Percentiles rank a stretch among this genome's conserved stretches.
Evolutionary conservation across 805 yeast species (phyloP).

Genomic region (Kockiozyma suomiensis): DNA sequence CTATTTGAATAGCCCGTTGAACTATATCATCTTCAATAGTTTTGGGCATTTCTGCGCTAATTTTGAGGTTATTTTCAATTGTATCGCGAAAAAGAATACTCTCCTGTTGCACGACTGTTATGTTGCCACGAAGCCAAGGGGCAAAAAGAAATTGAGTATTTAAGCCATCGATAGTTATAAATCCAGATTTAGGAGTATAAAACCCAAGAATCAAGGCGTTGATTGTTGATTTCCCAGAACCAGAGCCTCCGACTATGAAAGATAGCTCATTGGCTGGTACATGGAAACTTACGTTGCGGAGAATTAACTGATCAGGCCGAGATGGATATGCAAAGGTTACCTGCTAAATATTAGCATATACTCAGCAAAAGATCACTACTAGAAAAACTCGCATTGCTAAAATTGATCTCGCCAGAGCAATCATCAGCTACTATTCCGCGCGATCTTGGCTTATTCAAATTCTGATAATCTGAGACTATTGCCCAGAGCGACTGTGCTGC

Average conservation of each 20-base stretch:
- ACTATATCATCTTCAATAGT: conserved; percentile 39
- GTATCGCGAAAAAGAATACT: conserved; percentile 67
- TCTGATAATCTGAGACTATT: conserved; percentile 24
- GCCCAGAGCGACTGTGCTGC: conserved; percentile 56
- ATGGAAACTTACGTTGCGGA: conserved; percentile 52
- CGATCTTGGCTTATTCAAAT: conserved; percentile 20
- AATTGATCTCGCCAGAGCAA: conserved; percentile 50
- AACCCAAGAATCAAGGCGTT: conserved; percentile 63
- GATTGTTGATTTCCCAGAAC: conserved; percentile 90
- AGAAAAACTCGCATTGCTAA: conserved; percentile 48
- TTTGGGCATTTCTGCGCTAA: conserved; percentile 48
- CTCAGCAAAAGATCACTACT: background rate
- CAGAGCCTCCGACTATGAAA: conserved; percentile 83
- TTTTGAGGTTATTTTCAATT: conserved; percentile 60
- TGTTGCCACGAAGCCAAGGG: conserved; percentile 60
- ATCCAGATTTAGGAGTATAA: conserved; percentile 58
- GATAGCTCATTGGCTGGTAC: conserved; percentile 54
- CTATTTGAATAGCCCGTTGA: conserved; percentile 53
- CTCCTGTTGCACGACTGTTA: conserved; percentile 74
- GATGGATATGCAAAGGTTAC: conserved; percentile 62
- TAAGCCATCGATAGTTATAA: conserved; percentile 58
- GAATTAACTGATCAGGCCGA: conserved; percentile 50
- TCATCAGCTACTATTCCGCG: conserved; percentile 36
- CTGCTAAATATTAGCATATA: background rate
- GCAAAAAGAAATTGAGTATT: conserved; percentile 49